These are phyloP conservation scores for Zymoseptoria tritici DNA, from an alignment of 2,329 filamentous ascomycete genomes.

Conservation along the genomic window DNA sequence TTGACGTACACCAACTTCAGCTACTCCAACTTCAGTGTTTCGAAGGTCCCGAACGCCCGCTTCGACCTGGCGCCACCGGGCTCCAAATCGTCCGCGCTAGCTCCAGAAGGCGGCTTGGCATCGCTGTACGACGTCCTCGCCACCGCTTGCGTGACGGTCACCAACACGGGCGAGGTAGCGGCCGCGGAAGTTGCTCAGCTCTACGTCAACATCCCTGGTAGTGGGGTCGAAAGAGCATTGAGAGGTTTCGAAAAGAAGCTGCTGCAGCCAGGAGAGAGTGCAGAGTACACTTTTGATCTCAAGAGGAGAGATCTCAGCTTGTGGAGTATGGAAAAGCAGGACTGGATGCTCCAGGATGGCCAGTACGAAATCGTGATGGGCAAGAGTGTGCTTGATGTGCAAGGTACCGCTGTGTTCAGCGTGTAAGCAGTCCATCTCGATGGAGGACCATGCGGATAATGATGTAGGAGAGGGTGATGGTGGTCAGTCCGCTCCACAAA, in stretches of 20 bases:
- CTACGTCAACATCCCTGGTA: slow-evolving; percentile 35
- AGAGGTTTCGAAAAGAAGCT: slow-evolving; percentile 35
- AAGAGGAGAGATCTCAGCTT: slow-evolving; percentile 17
- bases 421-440: background rate
- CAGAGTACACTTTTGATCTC: slow-evolving; percentile 10
- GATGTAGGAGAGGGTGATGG: background rate
- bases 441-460: background rate
- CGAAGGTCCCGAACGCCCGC: background rate
- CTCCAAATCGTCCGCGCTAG: background rate
- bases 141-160: slow-evolving; percentile 49
- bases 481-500: background rate
- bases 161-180: slow-evolving; percentile 54
- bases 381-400: slow-evolving; percentile 17
- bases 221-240: slow-evolving; percentile 20
- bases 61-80: slow-evolving; percentile 12
- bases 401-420: background rate
- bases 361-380: slow-evolving; percentile 20
- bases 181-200: slow-evolving; percentile 50
- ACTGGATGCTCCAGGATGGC: slow-evolving; percentile 17
- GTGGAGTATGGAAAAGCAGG: slow-evolving; percentile 14
- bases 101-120: slow-evolving; percentile 14
- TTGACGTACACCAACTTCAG: slow-evolving; percentile 39
- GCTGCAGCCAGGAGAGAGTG: slow-evolving; percentile 18
- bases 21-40: slow-evolving; percentile 26
- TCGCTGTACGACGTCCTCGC: slow-evolving; percentile 57